Conservation (phyloP, 2,329 filamentous ascomycete genomes). For the Fusarium robinianum region DNA sequence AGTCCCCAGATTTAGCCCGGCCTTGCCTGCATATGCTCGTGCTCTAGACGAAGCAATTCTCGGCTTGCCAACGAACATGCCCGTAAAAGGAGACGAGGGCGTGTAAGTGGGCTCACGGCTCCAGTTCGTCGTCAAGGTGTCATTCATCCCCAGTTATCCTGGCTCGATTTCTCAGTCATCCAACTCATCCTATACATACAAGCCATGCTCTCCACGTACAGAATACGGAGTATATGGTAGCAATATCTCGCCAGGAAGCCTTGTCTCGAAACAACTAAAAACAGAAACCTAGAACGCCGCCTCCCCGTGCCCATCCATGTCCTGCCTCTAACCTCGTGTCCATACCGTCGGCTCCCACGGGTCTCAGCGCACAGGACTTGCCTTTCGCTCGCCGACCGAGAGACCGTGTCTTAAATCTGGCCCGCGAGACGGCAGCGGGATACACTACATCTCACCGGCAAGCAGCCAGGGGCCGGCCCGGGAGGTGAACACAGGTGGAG, state of each 20-base stretch:
- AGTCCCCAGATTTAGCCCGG: conserved; percentile 3
- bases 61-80: no score
- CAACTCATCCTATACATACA: no score
- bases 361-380: no score
- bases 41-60: conserved; percentile 11
- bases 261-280: conserved; percentile 8
- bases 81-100: no score
- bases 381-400: no score
- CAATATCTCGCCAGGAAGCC: neutral
- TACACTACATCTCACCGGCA: no score
- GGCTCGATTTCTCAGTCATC: conserved; percentile 4
- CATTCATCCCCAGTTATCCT: neutral
- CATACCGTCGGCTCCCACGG: conserved; percentile 2
- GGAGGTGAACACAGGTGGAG: no score
- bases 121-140: conserved; percentile 4
- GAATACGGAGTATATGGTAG: no score
- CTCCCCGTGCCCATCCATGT: conserved; percentile 1
- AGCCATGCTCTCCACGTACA: neutral
- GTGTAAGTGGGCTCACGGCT: conserved; percentile 9
- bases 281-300: conserved; percentile 3
- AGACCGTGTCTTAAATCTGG: no score
- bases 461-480: no score
- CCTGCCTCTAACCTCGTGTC: conserved; percentile 6
- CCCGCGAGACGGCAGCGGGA: no score
- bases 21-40: conserved; percentile 6